These are phyloP conservation scores for Microbotryum silenes-acaulis DNA, from an alignment of 1,284 basidiomycete genomes.

Conservation along the genomic window DNA sequence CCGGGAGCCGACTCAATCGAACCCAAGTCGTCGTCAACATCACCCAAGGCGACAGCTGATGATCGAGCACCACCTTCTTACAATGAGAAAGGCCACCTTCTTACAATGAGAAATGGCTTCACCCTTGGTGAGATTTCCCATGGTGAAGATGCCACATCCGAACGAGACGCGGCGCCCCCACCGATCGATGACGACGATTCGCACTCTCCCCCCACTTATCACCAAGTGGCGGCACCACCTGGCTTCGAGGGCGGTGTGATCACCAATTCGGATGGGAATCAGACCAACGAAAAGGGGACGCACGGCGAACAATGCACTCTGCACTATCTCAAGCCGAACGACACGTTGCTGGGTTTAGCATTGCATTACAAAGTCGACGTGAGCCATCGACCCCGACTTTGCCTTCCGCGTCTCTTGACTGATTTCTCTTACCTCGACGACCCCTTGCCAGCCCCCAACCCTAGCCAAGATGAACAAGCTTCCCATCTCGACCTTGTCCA, in stretches of 20 bases:
- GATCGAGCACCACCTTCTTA: not conserved
- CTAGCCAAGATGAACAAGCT: slow-evolving; percentile 60
- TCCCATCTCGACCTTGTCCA: slow-evolving; percentile 56
- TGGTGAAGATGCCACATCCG: slow-evolving; percentile 43
- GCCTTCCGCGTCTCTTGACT: not conserved
- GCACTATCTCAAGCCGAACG: slow-evolving; percentile 52
- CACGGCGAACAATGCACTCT: slow-evolving; percentile 8
- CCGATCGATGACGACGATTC: slow-evolving; percentile 24
- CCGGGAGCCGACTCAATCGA: not conserved
- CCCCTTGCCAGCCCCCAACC: slow-evolving; percentile 46
- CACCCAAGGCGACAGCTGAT: not conserved
- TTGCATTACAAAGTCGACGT: slow-evolving; percentile 57
- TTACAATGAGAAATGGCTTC: slow-evolving; percentile 47
- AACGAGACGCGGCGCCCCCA: not conserved
- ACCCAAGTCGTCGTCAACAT: too few relatives aligned
- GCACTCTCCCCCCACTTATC: too few relatives aligned
- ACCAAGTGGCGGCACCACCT: slow-evolving; percentile 9
- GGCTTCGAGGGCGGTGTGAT: slow-evolving; percentile 5
- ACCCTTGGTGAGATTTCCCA: slow-evolving; percentile 57
- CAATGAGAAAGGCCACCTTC: slow-evolving; percentile 43
- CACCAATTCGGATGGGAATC: slow-evolving; percentile 41
- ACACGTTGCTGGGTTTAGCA: slow-evolving; percentile 60
- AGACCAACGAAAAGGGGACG: not conserved
- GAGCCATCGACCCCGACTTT: slow-evolving; percentile 35
- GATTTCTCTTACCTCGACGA: not conserved